These are phyloP conservation scores for Rubus idaeus DNA, from an alignment of 306 rosid genomes.

Conservation along the genomic window DNA sequence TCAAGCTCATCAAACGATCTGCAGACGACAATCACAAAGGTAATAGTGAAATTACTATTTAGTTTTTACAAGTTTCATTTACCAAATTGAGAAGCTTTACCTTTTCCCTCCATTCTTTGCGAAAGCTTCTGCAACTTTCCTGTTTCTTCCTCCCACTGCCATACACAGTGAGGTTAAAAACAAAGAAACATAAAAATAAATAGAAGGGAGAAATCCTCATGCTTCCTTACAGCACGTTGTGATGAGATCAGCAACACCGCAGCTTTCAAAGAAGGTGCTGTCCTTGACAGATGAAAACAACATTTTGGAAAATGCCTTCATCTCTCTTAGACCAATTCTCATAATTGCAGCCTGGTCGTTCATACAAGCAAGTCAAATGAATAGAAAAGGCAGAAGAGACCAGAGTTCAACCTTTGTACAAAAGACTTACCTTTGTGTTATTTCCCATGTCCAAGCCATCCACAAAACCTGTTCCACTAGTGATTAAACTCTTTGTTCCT, in stretches of 20 bases:
- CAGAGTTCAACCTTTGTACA: not conserved
- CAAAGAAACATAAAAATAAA: conserved; percentile 14
- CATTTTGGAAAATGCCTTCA: conserved; percentile 76
- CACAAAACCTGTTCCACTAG: conserved; percentile 69
- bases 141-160: conserved; percentile 96
- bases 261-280: conserved; percentile 87
- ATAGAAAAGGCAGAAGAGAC: not conserved
- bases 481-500: conserved; percentile 27
- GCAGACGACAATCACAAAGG: conserved; percentile 15
- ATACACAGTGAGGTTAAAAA: conserved; percentile 28
- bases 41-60: not conserved
- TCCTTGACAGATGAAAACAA: conserved; percentile 82
- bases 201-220: conserved; percentile 10
- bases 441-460: conserved; percentile 98
- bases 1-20: conserved; percentile 93
- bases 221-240: conserved; percentile 83
- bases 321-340: conserved; percentile 85
- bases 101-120: conserved; percentile 74
- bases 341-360: conserved; percentile 82
- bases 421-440: conserved; percentile 72
- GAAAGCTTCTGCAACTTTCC: conserved; percentile 90
- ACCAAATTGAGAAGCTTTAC: conserved; percentile 35
- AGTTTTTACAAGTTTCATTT: conserved; percentile 1
- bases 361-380: conserved; percentile 14
- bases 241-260: conserved; percentile 95